Percentiles rank a stretch among this genome's conserved stretches.
phyloP scores from a whole-genome alignment of 768 basidiomycete genomes.

The Mycena belliarum region DNA sequence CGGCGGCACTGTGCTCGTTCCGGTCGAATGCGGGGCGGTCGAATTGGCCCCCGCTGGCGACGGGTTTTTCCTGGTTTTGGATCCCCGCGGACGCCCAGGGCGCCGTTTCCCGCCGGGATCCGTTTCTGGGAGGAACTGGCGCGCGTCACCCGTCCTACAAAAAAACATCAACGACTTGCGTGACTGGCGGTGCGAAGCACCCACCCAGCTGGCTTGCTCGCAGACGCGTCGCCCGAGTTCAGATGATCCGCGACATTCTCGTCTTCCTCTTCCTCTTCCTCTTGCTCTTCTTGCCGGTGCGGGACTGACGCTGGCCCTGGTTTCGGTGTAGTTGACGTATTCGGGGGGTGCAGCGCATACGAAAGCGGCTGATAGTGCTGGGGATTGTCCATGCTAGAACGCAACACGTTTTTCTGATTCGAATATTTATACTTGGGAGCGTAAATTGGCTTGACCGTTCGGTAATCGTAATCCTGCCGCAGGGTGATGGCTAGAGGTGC shows the following conservation, averaged over 20 bases:
- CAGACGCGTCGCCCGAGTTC: slow-evolving; percentile 40
- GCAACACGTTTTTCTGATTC: slow-evolving; percentile 1
- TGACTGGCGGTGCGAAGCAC: no score
- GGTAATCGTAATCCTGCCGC: slow-evolving; percentile 6
- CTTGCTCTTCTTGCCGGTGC: slow-evolving; percentile 50
- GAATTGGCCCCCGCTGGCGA: slow-evolving; percentile 1
- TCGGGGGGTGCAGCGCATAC: slow-evolving; percentile 69
- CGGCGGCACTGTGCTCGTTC: slow-evolving; percentile 32
- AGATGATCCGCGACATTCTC: slow-evolving; percentile 73
- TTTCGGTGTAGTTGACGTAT: slow-evolving; percentile 31
- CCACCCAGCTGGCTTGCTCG: slow-evolving; percentile 11
- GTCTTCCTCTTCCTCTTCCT: slow-evolving; percentile 76
- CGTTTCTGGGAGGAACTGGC: slow-evolving; percentile 32
- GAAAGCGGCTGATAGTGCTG: slow-evolving; percentile 82
- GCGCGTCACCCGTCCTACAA: neutral
- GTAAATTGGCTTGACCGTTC: neutral
- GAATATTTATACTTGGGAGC: neutral
- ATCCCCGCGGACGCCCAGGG: slow-evolving; percentile 78
- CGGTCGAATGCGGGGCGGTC: slow-evolving; percentile 16
- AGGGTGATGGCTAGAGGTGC: neutral
- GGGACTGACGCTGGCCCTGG: slow-evolving; percentile 22
- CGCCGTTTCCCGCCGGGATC: slow-evolving; percentile 57
- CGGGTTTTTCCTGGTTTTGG: slow-evolving; percentile 66
- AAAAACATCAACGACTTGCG: neutral
- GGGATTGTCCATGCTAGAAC: slow-evolving; percentile 58